These are phyloP conservation scores for Prorocentrum cordatum DNA, from an alignment of 169 alveolate species.

Conservation along the genomic window DNA sequence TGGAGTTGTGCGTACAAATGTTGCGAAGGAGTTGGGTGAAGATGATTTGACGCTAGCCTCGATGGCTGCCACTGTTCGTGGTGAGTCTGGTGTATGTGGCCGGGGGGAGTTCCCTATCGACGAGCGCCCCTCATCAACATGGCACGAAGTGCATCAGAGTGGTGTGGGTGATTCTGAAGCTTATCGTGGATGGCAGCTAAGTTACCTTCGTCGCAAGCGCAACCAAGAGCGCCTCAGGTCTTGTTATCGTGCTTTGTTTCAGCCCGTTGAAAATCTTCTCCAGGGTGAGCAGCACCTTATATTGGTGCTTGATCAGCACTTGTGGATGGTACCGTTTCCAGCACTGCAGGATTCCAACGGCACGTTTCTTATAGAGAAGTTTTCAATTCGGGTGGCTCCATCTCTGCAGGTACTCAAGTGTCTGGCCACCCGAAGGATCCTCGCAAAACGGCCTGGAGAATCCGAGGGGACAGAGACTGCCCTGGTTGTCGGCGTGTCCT, in stretches of 20 bases:
- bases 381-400: not conserved
- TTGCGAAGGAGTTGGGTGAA: not conserved
- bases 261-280: not conserved
- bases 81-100: too few species aligned
- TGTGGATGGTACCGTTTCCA: not conserved
- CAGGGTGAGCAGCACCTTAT: not conserved
- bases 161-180: not conserved
- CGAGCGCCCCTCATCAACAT: not conserved
- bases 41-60: not conserved
- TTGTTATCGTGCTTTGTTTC: not conserved
- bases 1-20: not conserved
- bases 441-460: too few species aligned
- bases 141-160: too few species aligned
- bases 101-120: too few species aligned
- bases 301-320: not conserved
- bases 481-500: not conserved
- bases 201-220: not conserved
- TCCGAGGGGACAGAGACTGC: not conserved
- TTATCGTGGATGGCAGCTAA: not conserved
- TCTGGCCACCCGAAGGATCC: not conserved
- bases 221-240: not conserved
- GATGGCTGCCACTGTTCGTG: not conserved
- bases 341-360: not conserved
- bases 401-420: not conserved
- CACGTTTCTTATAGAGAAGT: not conserved